Evolutionary conservation across 2,329 filamentous ascomycete genomes (phyloP), one percentile per base, ranked within the genome.

Genomic region (Epichloe scottii): DNA sequence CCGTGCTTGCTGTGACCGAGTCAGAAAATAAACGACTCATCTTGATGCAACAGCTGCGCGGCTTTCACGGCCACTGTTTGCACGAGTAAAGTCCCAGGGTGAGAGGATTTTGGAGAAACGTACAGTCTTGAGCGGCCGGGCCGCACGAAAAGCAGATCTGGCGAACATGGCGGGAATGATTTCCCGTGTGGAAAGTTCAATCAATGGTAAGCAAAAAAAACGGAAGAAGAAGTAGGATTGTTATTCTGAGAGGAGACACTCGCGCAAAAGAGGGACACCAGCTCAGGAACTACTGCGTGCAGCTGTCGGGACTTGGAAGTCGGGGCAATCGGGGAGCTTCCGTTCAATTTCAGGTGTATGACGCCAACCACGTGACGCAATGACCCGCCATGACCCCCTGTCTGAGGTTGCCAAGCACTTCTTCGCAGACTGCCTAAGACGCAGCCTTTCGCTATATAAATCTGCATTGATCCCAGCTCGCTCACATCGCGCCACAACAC

Each of bases 101-200:
- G 21, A 19, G n/a, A 6, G 15, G 2, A 10, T 38, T 15, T n/a
- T 7, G 14, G 15, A 49, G n/a, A n/a, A 39, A 60, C 78, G 64
- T 71, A 87, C 84, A 71, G 77, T 77, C 67, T 75, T 79, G 58
- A 86, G 67, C 58, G 84, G 82, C 70, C 81, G 79, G 50, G 77
- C 76, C 59, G 75, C 77, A 63, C 82, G 77, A 64, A 85, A 75
- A 56, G 74, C 72, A 61, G 81, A 75, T 73, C 84, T 75, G 55
- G 83, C 75, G 63, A 87, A 84, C 82, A 88, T 85, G 58, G 63
- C 79, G 57, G 54, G 46, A 48, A 56, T 53, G 49, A 53, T 46
- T 48, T 50, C 57, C 56, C 62, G 61, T 60, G 60, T 56, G 51
- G 30, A 49, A 46, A 37, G 21, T 4, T 30, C 8, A 12, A 39